Conservation (phyloP, 75 land plant genomes). For the Azolla pinnata region DNA sequence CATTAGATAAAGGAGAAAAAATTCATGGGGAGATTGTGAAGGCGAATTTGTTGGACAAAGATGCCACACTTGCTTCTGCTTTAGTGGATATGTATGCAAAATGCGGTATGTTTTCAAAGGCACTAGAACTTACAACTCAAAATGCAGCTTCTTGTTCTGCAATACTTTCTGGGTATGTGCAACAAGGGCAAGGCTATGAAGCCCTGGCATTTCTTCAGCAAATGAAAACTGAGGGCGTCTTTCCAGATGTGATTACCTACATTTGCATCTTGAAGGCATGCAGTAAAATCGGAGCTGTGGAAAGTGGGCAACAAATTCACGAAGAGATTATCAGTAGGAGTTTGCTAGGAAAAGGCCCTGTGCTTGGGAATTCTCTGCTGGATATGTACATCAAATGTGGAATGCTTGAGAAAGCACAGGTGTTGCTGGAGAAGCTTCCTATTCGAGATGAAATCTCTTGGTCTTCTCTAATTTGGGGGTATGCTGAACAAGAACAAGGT, state of each 20-base stretch:
- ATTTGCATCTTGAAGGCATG: slow-evolving; percentile 6
- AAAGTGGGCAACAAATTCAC: not conserved
- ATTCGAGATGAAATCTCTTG: slow-evolving; percentile 6
- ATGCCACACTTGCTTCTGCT: no score
- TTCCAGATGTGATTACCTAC: slow-evolving; percentile 10
- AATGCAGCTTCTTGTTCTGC: no score
- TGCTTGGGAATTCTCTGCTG: not conserved
- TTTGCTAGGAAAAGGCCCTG: not conserved
- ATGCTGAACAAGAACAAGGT: not conserved
- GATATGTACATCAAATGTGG: not conserved
- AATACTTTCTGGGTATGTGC: no score
- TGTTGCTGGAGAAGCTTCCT: not conserved
- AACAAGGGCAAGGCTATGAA: no score
- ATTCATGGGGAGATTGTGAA: slow-evolving; percentile 1
- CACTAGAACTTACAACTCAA: no score
- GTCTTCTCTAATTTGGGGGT: slow-evolving; percentile 15
- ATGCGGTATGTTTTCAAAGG: no score
- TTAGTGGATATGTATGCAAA: no score
- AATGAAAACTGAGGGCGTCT: no score
- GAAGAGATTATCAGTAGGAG: not conserved
- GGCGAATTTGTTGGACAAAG: no score
- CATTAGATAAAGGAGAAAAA: not conserved
- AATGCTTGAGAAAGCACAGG: slow-evolving; percentile 1
- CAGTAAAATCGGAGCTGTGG: no score
- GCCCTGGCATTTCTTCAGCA: no score